Evolutionary conservation across 768 basidiomycete species (phyloP).

Genomic region (Hydnum rufescens): DNA sequence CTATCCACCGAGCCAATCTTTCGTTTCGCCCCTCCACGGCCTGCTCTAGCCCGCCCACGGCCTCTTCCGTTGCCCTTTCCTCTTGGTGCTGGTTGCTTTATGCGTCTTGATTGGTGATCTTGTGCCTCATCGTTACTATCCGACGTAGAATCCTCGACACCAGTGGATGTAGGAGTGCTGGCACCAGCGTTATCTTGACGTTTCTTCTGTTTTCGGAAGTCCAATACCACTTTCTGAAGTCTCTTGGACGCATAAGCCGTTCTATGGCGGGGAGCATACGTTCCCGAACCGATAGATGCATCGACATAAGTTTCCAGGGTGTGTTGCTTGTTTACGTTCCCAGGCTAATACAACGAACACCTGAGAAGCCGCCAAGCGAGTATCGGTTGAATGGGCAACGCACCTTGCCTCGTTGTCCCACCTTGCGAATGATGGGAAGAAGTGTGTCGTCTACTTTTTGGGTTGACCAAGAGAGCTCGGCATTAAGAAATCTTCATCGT

Average conservation of each 20-base stretch:
- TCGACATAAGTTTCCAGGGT: conserved; percentile 62
- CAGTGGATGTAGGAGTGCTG: not conserved
- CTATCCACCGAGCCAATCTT: not conserved
- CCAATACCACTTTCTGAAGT: conserved; percentile 46
- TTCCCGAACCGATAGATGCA: conserved; percentile 41
- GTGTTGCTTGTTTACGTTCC: conserved; percentile 53
- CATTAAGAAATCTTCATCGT: conserved; percentile 36
- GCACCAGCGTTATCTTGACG: not conserved
- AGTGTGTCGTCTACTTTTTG: conserved; percentile 75
- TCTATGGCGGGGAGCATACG: conserved; percentile 55
- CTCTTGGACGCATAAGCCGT: conserved; percentile 75
- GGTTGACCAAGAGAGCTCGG: conserved; percentile 68
- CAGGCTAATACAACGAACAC: conserved; percentile 24
- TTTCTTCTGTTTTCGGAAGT: conserved; percentile 2
- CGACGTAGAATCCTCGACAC: not conserved
- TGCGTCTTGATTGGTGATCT: too few species aligned
- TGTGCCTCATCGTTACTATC: not conserved
- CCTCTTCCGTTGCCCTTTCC: not conserved
- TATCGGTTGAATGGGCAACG: not conserved
- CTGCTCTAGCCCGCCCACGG: not conserved
- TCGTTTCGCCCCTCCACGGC: not conserved
- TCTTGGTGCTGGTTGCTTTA: not conserved
- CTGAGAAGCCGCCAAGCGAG: not conserved
- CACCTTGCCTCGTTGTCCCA: conserved; percentile 65
- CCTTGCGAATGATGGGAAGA: conserved; percentile 79